A percentile compares a stretch with the other conserved stretches of the same genome.
These are phyloP conservation scores for Populus euphratica DNA, from an alignment of 345 rosid species.

Conservation along the genomic window DNA sequence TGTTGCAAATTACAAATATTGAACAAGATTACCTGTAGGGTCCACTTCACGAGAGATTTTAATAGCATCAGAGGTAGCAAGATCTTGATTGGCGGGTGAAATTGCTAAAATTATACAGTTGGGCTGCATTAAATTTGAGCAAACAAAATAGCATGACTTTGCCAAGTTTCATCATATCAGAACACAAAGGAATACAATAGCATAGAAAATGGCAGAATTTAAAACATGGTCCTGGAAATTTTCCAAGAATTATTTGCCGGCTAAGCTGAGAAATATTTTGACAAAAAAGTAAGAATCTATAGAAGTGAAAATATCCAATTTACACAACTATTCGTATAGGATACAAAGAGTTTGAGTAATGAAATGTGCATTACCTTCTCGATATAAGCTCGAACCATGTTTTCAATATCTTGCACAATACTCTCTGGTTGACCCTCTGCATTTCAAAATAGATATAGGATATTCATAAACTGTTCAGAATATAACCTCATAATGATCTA, in stretches of 20 bases:
- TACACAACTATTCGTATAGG: background rate
- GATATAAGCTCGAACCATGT: constrained; percentile 93
- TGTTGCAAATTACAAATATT: background rate
- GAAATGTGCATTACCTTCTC: constrained; percentile 66
- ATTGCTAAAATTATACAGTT: constrained; percentile 94
- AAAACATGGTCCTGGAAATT: background rate
- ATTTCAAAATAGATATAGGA: constrained; percentile 17
- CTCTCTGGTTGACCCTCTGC: constrained; percentile 97
- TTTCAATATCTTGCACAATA: constrained; percentile 92
- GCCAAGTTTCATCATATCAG: background rate
- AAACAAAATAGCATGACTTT: constrained; percentile 11
- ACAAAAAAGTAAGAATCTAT: background rate
- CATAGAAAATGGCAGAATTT: background rate
- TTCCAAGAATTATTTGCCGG: background rate
- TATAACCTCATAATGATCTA: background rate
- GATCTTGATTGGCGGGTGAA: constrained; percentile 99
- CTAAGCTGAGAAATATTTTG: background rate
- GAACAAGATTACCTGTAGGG: constrained; percentile 64
- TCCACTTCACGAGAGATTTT: constrained; percentile 99
- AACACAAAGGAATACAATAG: background rate
- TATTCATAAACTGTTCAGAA: constrained; percentile 1
- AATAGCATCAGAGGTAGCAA: constrained; percentile 98
- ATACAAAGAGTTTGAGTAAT: background rate
- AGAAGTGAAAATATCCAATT: background rate
- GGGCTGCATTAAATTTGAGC: constrained; percentile 54